Evolutionary conservation across 441 rosid species (phyloP).

Genomic region (Croton setiger): DNA sequence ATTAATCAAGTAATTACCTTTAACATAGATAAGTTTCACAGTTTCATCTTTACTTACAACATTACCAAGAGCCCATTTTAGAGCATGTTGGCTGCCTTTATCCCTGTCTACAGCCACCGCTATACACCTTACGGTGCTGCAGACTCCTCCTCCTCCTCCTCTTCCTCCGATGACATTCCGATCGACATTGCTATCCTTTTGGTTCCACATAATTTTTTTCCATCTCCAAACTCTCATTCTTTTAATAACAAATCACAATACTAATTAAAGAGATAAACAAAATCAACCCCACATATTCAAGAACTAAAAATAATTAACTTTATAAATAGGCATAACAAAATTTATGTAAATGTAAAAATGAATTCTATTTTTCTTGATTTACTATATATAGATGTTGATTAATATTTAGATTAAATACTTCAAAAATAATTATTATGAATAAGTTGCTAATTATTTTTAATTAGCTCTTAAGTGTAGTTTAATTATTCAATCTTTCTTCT

Average conservation of each 20-base stretch:
- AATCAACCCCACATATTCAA: not conserved
- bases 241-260: not conserved
- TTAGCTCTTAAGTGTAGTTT: too few species aligned
- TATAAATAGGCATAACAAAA: not conserved
- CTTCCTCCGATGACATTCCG: not conserved
- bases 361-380: not conserved
- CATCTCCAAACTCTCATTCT: not conserved
- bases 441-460: too few species aligned
- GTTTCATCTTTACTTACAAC: conserved; percentile 32
- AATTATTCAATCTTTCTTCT: too few species aligned
- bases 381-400: not conserved
- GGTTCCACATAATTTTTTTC: not conserved
- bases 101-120: conserved; percentile 47
- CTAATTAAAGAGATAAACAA: not conserved
- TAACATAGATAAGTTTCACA: conserved; percentile 51
- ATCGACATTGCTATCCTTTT: not conserved
- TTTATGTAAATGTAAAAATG: not conserved
- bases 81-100: conserved; percentile 42
- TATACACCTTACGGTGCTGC: conserved; percentile 24
- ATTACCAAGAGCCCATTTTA: conserved; percentile 61
- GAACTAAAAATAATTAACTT: too few species aligned
- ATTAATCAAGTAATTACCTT: not conserved
- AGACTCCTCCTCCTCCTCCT: conserved; percentile 26
- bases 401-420: too few species aligned
- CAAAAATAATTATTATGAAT: too few species aligned